Base-by-base conservation (phyloP, 2,329 filamentous ascomycete genomes). In the Colletotrichum acutatum region DNA sequence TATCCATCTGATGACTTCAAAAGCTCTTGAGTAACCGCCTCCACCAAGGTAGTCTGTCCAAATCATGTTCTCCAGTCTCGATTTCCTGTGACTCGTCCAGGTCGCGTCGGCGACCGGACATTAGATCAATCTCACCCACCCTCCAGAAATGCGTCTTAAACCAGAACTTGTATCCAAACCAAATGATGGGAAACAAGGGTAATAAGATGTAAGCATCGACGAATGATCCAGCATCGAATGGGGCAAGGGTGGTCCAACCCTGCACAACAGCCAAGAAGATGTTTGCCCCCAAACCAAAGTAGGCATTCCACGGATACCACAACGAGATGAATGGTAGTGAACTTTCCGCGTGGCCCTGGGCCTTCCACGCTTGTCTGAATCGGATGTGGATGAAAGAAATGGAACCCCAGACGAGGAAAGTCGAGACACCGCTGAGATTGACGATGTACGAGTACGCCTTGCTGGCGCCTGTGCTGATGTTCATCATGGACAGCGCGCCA, bases 401-500 rank as follows among this genome's bases (percentile, higher is more conserved):
- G 49, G 87, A 87, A 2, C 86, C 92, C 92, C 92, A 94, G 54
- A 93, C 92, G 2, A 94, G 79, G 78, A 94, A 94, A 0, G 92
- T 93, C 49, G 90, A 91, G 2, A 94, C 91, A 4, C 92, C 92
- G 6, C 87, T 90, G 0, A 94, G 84, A 77, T 93, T 93, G 77
- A 94, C 90, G 71, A 94, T 93, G 80, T 93, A 93, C 7, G 80
- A 81, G 79, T 93, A 94, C 0, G 91, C 91, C 73, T 88, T 86
- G 56, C 88, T 86, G 0, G 91, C 91, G 8, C 91, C 91, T 0
- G 91, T 92, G 49, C 88, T 91, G 42, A 93, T 82, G 76, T 94
- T 94, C 90, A 94, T 93, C 88, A 94, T 90, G n/a, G 90, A 90
- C n/a, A 94, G 82, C 5, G 91, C 87, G 11, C 92, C 93, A 68